Conservation (phyloP, 2,329 filamentous ascomycete genomes). For the Talaromyces marneffei region DNA sequence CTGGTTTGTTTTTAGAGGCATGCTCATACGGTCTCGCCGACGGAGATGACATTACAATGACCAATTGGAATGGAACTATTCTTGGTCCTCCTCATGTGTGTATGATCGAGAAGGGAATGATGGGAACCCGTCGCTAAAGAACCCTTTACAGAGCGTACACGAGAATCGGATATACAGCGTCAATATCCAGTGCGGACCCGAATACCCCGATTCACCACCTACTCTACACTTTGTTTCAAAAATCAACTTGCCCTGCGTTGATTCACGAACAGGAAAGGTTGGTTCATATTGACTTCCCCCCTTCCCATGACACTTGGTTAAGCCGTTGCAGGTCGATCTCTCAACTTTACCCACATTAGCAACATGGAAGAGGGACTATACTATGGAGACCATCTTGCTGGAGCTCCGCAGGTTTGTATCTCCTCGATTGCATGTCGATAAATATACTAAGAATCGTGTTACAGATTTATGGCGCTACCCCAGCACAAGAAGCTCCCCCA, state of each 20-base stretch:
- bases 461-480: constrained; percentile 85
- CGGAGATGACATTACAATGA: constrained; percentile 91
- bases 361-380: constrained; percentile 88
- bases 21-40: constrained; percentile 96
- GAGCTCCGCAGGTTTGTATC: constrained; percentile 66
- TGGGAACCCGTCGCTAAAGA: background rate
- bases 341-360: constrained; percentile 76
- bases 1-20: constrained; percentile 57
- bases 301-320: background rate
- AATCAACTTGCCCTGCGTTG: constrained; percentile 94
- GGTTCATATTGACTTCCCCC: background rate
- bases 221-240: constrained; percentile 88
- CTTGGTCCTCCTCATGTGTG: constrained; percentile 91
- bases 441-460: constrained; percentile 13
- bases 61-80: constrained; percentile 97
- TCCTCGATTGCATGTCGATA: constrained; percentile 16
- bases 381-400: constrained; percentile 89
- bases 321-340: constrained; percentile 62
- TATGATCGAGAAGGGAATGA: constrained; percentile 16
- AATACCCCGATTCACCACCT: constrained; percentile 85
- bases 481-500: constrained; percentile 93
- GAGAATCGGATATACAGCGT: constrained; percentile 99
- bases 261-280: constrained; percentile 69
- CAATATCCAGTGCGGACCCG: constrained; percentile 86
- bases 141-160: constrained; percentile 66